A percentile compares a stretch with the other conserved stretches of the same genome.
phyloP scores from a whole-genome alignment of 1,284 basidiomycete genomes.

The Megacollybia platyphylla region DNA sequence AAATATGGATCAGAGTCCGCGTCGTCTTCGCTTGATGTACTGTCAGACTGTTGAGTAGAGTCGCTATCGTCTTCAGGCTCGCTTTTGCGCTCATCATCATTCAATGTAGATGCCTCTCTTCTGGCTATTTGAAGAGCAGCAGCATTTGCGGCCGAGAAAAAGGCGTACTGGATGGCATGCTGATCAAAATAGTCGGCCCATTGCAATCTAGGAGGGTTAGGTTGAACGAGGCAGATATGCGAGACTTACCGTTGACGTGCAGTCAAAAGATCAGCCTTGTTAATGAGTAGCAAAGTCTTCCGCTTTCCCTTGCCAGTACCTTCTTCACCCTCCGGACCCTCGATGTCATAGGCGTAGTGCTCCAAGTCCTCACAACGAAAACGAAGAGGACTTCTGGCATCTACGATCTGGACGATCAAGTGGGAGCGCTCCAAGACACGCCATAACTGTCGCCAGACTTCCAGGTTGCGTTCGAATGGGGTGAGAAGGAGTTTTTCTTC shows the following conservation, averaged over 20 bases:
- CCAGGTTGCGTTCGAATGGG: conserved; percentile 91
- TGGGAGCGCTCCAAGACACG: conserved; percentile 90
- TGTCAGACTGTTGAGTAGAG: conserved; percentile 16
- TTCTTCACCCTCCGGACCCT: conserved; percentile 63
- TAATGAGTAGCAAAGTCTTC: conserved; percentile 79
- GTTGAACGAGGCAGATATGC: background rate
- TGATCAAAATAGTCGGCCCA: conserved; percentile 96
- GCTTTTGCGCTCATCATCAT: conserved; percentile 11
- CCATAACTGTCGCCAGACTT: conserved; percentile 96
- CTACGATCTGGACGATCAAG: conserved; percentile 90
- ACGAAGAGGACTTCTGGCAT: conserved; percentile 83
- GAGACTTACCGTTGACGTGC: conserved; percentile 64
- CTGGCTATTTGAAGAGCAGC: conserved; percentile 72
- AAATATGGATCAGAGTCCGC: conserved; percentile 26
- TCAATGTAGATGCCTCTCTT: conserved; percentile 26
- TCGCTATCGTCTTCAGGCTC: conserved; percentile 13
- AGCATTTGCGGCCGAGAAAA: conserved; percentile 93
- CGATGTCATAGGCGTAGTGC: conserved; percentile 72
- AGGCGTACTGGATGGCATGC: conserved; percentile 76
- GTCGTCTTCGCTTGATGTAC: conserved; percentile 14
- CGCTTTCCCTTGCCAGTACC: conserved; percentile 68
- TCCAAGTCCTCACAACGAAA: conserved; percentile 93
- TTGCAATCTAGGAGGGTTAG: conserved; percentile 28
- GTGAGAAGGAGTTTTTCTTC: conserved; percentile 75
- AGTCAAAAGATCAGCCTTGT: conserved; percentile 93